A percentile compares a stretch with the other conserved stretches of the same genome.
Conservation (phyloP, 805 yeast species). For the Lipomyces yamanashiensis region DNA sequence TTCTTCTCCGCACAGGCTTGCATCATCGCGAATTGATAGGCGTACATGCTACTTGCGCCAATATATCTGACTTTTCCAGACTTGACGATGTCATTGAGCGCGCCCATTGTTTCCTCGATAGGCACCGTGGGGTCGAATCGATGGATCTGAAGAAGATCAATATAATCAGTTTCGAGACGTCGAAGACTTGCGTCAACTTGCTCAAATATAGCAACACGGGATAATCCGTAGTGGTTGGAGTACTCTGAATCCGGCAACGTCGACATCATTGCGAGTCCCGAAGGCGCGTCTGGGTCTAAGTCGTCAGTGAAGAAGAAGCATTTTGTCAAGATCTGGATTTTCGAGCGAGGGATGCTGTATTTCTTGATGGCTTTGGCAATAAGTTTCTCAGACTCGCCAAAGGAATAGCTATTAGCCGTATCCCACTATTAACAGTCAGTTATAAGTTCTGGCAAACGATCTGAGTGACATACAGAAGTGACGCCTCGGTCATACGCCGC, state of each 20-base stretch:
- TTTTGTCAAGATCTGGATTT: conserved; percentile 49
- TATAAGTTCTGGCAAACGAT: too few relatives aligned
- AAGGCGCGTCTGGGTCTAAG: neutral
- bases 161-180: conserved; percentile 53
- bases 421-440: too few relatives aligned
- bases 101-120: conserved; percentile 58
- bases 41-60: conserved; percentile 68
- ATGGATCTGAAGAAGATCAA: conserved; percentile 62
- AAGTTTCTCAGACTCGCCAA: conserved; percentile 50
- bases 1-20: conserved; percentile 60
- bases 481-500: too few relatives aligned
- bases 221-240: conserved; percentile 48
- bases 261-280: too few relatives aligned
- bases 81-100: conserved; percentile 57
- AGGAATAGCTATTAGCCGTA: conserved; percentile 52
- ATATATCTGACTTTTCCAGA: conserved; percentile 57
- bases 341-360: conserved; percentile 57
- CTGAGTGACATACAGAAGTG: too few relatives aligned
- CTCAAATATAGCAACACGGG: conserved; percentile 54
- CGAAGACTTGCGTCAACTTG: conserved; percentile 49
- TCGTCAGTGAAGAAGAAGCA: neutral
- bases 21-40: conserved; percentile 55
- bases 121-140: conserved; percentile 55
- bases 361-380: conserved; percentile 58
- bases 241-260: conserved; percentile 16